Base-by-base conservation (phyloP, 306 rosid species). In the Herpetospermum pedunculosum region DNA sequence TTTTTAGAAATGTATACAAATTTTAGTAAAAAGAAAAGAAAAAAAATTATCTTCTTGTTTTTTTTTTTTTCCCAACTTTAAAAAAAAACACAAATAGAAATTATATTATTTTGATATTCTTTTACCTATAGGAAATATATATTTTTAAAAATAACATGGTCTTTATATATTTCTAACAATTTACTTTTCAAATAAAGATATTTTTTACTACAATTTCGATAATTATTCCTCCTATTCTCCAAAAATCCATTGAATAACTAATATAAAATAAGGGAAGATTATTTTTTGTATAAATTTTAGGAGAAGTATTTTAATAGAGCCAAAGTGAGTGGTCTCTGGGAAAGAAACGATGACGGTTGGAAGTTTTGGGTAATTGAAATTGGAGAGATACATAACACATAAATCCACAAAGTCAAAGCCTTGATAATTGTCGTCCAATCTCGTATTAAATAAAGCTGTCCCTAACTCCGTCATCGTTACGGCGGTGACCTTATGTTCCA, bases 391-490 rank as follows among this genome's bases (percentile, higher is more conserved):
- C 37, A 58, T 21, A 59, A 60, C 78, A 80, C 67, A 35, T 15
- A 67, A 40, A 83, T 74, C 83, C 83, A 77, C 75, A 21, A 81
- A 88, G 96, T 90, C 96, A 88, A 92, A 90, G 76, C 88, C 84
- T 85, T 83, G 91, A 86, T 86, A 75, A 78, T 84, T 82, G 92
- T 69, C 88, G 77, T 75, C 84, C 84, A 52, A 25, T 72, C 53
- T 53, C 25, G 75, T 64, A 71, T 68, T 44, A 29, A 73, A 70
- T 46, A 71, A 58, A 64, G 16, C 2, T 54, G 47, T 82, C 60
- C 80, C 86, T 77, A 82, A 76, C 73, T 87, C 86, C 96, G 96
- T 90, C 77, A 85, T 84, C 74, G 85, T 79, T 77, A 90, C 98
- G 98, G 89, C 91, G 81, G 50, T 75, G 81, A 78, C 79, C 77